phyloP scores from a whole-genome alignment of 352 stramenopile genomes.

The Globisporangium camurandrum region DNA sequence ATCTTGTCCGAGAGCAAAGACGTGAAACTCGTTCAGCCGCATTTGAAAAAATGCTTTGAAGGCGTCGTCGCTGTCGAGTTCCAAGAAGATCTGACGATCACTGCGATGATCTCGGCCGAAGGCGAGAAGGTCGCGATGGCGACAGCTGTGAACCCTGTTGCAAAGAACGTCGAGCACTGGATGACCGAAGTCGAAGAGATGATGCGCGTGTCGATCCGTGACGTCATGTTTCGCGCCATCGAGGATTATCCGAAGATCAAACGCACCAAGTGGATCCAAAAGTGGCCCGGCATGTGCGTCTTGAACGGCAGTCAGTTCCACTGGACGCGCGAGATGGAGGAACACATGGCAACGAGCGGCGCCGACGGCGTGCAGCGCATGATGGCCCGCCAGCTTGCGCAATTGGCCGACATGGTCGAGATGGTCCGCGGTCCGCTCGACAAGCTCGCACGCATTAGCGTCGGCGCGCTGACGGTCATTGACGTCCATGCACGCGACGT shows the following conservation, averaged over 20 bases:
- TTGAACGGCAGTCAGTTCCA: constrained; percentile 94
- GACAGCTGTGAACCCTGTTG: constrained; percentile 83
- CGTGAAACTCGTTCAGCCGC: constrained; percentile 90
- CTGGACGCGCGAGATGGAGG: constrained; percentile 93
- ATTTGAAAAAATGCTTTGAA: constrained; percentile 96
- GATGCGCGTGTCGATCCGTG: constrained; percentile 89
- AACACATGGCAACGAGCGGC: constrained; percentile 68
- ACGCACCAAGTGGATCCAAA: constrained; percentile 94
- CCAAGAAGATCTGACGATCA: constrained; percentile 87
- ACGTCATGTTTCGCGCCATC: constrained; percentile 89
- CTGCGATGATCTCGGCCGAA: constrained; percentile 87
- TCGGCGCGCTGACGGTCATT: constrained; percentile 92
- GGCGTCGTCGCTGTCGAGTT: constrained; percentile 91
- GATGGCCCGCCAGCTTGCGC: constrained; percentile 85
- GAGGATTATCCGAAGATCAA: constrained; percentile 86
- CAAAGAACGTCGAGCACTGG: constrained; percentile 94
- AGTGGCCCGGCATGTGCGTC: constrained; percentile 91
- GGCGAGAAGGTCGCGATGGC: constrained; percentile 86
- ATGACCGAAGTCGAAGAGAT: constrained; percentile 92
- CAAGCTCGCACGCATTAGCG: constrained; percentile 87
- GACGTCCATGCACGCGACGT: constrained; percentile 94
- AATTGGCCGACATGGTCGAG: constrained; percentile 94
- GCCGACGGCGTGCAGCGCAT: constrained; percentile 87
- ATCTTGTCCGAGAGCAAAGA: constrained; percentile 95
- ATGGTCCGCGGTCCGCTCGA: constrained; percentile 86